These are phyloP conservation scores for Cornus suecica DNA, from an alignment of 148 eudicot genomes.

Conservation along the genomic window DNA sequence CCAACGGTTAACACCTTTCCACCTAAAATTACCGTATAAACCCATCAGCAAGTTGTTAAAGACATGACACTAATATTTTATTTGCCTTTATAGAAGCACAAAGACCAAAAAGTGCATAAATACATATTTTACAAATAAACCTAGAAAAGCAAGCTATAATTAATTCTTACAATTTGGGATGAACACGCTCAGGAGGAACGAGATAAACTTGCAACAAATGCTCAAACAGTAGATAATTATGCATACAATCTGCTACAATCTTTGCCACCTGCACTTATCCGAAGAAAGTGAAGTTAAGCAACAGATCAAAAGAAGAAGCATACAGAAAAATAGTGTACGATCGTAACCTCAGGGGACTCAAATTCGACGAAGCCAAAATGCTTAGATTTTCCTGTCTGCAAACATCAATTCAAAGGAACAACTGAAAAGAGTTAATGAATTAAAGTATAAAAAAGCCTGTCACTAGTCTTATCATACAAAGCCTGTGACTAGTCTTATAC, in stretches of 20 bases:
- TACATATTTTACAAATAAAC: too few relatives aligned
- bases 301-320: background rate
- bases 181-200: slow-evolving; percentile 70
- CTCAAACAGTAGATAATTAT: slow-evolving; percentile 85
- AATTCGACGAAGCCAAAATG: slow-evolving; percentile 92
- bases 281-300: background rate
- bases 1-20: slow-evolving; percentile 62
- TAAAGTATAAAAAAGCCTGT: background rate
- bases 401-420: slow-evolving; percentile 12
- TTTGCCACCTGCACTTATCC: slow-evolving; percentile 70
- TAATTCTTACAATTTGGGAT: slow-evolving; percentile 71
- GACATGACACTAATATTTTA: background rate
- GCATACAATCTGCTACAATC: slow-evolving; percentile 90
- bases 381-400: slow-evolving; percentile 91
- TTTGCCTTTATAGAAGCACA: background rate
- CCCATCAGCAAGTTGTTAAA: background rate
- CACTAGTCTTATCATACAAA: too few relatives aligned
- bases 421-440: background rate
- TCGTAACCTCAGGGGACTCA: slow-evolving; percentile 83
- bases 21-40: slow-evolving; percentile 33
- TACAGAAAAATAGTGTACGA: background rate
- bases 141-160: background rate
- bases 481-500: too few relatives aligned
- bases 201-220: slow-evolving; percentile 80
- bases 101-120: too few relatives aligned